Base-by-base conservation (phyloP, 169 alveolate species). In the Theileria parva region DNA sequence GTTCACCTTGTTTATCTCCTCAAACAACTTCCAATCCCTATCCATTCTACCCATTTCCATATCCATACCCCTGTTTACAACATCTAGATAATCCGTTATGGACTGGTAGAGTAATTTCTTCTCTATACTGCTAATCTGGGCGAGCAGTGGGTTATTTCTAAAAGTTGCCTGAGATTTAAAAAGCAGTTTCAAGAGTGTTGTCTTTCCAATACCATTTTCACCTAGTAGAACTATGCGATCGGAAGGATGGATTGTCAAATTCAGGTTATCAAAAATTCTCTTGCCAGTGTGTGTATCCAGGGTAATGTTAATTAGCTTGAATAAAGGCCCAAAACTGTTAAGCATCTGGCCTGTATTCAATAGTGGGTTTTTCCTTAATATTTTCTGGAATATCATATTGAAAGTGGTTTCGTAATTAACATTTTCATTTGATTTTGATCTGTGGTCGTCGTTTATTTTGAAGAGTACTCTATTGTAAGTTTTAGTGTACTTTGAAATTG, bases 151-250 rank as follows among this genome's bases (percentile, higher is more conserved):
- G 32, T 57, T 57, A 57, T 57, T 25, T 57, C 27, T 57, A 25
- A 57, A 57, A n/a, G 37, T 57, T 8, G 66, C 66, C 57, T 65
- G 74, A 12, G 83, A 85, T 68, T 80, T 63, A 72, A 85, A 79
- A 23, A 89, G 55, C 34, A 86, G 59, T 65, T 85, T 78, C 64
- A 89, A 74, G 28, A 89, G 77, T 17, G 94, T 89, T 37, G 92
- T 85, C 71, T 89, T 89, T 3, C 94, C 94, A 48, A 81, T 69
- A 15, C 94, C 94, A 75, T 89, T 89, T 44, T 89, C 86, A 4
- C 94, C 94, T 34, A 89, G 74, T 8, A 89, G 44, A 13, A 86
- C 68, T 5, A 86, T 74, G 27, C 89, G 75, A 44, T 86, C 94
- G 12, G 89, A 74, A 53, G 86, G 77, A 37, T 74, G 72, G 15